Percentiles rank a stretch among this genome's conserved stretches.
phyloP scores from a whole-genome alignment of 306 rosid species.

The Betula pendula region DNA sequence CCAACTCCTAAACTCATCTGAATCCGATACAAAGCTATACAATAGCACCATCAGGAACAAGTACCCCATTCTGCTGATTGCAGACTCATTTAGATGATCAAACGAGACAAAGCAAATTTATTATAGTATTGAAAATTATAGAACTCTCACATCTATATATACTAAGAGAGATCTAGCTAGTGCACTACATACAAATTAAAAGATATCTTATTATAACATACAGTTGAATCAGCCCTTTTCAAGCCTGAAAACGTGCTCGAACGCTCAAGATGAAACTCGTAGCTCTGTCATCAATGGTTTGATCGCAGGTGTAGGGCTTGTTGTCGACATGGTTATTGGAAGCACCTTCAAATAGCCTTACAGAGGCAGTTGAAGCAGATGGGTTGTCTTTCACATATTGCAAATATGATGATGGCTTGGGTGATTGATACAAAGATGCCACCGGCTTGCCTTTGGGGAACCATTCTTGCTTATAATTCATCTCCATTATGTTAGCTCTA shows the following conservation, averaged over 20 bases:
- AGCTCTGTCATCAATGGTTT: constrained; percentile 27
- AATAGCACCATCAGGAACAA: too few species aligned
- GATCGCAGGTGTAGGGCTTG: neutral
- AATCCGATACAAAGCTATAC: too few species aligned
- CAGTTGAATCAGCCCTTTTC: constrained; percentile 9
- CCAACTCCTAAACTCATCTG: too few species aligned
- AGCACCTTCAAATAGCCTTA: neutral
- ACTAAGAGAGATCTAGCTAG: neutral
- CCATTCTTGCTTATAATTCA: neutral
- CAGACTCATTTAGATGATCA: neutral
- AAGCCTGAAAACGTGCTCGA: constrained; percentile 21
- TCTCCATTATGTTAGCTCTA: neutral
- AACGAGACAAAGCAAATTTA: neutral
- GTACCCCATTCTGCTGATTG: too few species aligned
- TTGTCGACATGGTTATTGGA: neutral
- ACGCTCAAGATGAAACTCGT: constrained; percentile 21
- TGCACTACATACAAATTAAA: too few species aligned
- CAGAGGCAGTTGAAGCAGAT: neutral
- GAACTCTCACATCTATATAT: neutral
- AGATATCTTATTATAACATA: too few species aligned
- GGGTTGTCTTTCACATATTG: neutral
- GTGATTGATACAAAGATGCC: neutral
- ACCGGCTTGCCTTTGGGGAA: neutral
- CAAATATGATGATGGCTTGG: neutral
- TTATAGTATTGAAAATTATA: neutral